Evolutionary conservation across 306 rosid species (phyloP), one percentile per base, ranked within the genome.

Genomic region (Cicer arietinum): DNA sequence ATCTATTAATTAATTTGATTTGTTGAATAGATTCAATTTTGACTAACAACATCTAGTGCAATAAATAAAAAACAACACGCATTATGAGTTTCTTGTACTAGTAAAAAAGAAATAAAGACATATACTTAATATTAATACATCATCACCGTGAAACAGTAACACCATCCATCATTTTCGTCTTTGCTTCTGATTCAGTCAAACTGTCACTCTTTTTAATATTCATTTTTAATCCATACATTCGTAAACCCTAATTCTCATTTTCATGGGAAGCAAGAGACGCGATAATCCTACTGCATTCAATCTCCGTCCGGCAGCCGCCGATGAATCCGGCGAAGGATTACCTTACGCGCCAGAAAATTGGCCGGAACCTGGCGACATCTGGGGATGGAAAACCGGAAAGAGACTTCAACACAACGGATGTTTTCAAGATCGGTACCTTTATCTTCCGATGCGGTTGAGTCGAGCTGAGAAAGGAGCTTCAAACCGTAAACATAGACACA

Each of bases 261-360:
- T 16, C 3, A 56, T 60, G 94, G 88, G 46, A 73, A 70, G 43
- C 63, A 86, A 83, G 25, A 14, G 8, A 4, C 11, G 1, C 30
- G 18, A 8, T 0, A 16, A 1, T 3, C 1, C 2, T 0, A 5
- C 69, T 14, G 61, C 40, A 20, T 3, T 40, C 22, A 40, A 22
- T 20, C 70, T 84, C 0, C 69, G 45, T 51, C 87, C 78, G 4
- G 91, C 79, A 52, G 59, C 57, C 0, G 79, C 82, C 0, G 89
- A 89, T 3, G 82, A 46, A 16, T 43, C 83, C 12, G 99, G 99
- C 17, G 88, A 85, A 69, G 99, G 97, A 5, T 45, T 82, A 62
- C 99, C 99, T 2, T 94, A 87, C 58, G 99, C 97, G 57, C 99
- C 99, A 17, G 85, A 78, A 66, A 85, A 90, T 84, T 94, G 89